Conservation (phyloP, 768 basidiomycete species). For the Phanerodontia chrysosporium region DNA sequence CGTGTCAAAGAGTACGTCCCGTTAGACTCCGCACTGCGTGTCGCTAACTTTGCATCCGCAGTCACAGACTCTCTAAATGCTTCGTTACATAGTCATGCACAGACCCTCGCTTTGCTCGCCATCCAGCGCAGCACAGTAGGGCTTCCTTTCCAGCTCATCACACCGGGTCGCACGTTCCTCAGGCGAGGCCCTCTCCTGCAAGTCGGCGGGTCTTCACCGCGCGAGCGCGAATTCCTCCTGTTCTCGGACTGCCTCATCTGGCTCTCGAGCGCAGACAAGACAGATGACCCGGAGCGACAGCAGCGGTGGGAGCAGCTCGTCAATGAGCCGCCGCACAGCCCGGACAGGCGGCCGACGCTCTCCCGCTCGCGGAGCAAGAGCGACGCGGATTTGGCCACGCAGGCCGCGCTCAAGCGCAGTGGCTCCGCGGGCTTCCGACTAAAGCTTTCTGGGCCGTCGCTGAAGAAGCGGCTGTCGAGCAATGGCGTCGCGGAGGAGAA, state of each 20-base stretch:
- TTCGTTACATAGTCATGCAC: slow-evolving; percentile 72
- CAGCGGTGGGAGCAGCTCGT: slow-evolving; percentile 20
- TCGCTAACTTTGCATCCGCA: slow-evolving; percentile 28
- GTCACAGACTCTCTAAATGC: slow-evolving; percentile 77
- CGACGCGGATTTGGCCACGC: slow-evolving; percentile 47
- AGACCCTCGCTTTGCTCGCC: slow-evolving; percentile 70
- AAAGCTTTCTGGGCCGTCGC: slow-evolving; percentile 22
- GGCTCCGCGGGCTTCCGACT: slow-evolving; percentile 14
- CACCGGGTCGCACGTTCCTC: slow-evolving; percentile 76
- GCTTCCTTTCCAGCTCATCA: slow-evolving; percentile 73
- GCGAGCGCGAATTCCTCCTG: slow-evolving; percentile 69
- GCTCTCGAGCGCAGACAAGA: slow-evolving; percentile 54
- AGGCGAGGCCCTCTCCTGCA: slow-evolving; percentile 63
- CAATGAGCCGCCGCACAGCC: neutral
- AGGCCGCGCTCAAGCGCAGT: slow-evolving; percentile 11
- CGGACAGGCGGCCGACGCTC: slow-evolving; percentile 28
- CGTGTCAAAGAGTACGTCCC: slow-evolving; percentile 66
- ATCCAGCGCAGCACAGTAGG: slow-evolving; percentile 74
- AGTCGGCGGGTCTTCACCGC: slow-evolving; percentile 46
- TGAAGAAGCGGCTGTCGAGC: slow-evolving; percentile 27
- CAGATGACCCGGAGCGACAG: slow-evolving; percentile 22
- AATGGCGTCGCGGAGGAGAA: slow-evolving; percentile 48
- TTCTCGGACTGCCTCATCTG: slow-evolving; percentile 82
- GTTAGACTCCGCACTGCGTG: slow-evolving; percentile 1
- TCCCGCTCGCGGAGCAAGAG: slow-evolving; percentile 52